Base-by-base conservation (phyloP, 805 yeast genomes). In the Clavispora santaluciae region DNA sequence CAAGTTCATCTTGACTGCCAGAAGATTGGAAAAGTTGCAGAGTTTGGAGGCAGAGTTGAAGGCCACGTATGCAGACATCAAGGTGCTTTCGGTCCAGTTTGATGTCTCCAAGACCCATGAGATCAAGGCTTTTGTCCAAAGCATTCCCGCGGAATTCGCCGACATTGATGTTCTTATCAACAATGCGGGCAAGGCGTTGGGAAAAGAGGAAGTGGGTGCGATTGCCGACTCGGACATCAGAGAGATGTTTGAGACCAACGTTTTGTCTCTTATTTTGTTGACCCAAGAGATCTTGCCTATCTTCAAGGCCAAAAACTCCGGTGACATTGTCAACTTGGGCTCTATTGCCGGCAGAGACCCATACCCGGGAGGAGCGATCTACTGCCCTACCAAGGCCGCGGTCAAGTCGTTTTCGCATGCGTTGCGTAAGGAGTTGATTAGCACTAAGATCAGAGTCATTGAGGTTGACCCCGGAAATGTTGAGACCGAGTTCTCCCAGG, bases 401-500 rank as follows among this genome's bases (percentile, higher is more conserved):
- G 67, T 64, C 15, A 56, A 57, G 24, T 63, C 49, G 36, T 66
- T 66, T 44, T 48, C 68, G 3, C 55, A 55, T 23, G 38, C 65
- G 2, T 63, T 66, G 47, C 56, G 71, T 42, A 64, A 64, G 45
- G 72, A 66, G 45, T 51, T 60, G 43, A 60, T 66, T 41, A 53
- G 51, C 47, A 64, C 71, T 13, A 52, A 48, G 16, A 62, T 66
- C 36, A 55, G 72, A 41, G 67, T 66, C 12, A 42, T 66, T 47
- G 70, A 66, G 51, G 64, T 66, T 17, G 67, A 62, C 43, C 70
- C 71, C 2, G 72, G 72, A 42, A 68, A 67, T 10, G 72, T 66
- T 3, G 57, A 57, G 43, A 66, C 72, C 20, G 72, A 66, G 49
- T 66, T 66, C 40, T 59, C 66, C 15, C 41, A 59, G 28, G 67